phyloP scores from a whole-genome alignment of 345 rosid species.

The Dimocarpus longan region DNA sequence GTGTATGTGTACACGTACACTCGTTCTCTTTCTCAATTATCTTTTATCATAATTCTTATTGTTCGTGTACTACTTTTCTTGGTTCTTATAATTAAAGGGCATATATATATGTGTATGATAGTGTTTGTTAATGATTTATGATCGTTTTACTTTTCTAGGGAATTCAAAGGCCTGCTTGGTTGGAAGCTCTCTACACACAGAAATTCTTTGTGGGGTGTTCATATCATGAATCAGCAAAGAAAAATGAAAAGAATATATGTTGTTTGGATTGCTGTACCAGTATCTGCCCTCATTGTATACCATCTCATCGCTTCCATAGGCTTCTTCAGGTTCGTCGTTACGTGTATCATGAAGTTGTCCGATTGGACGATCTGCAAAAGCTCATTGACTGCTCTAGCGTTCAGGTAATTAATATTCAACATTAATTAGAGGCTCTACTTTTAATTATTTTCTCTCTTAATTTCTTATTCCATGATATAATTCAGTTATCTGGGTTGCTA shows the following conservation, averaged over 20 bases:
- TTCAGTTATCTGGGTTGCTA: neutral
- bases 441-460: neutral
- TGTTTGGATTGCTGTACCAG: conserved; percentile 93
- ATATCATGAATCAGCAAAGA: conserved; percentile 76
- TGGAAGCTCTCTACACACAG: conserved; percentile 81
- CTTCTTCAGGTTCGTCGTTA: conserved; percentile 97
- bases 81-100: neutral
- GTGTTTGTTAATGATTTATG: neutral
- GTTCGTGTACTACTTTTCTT: neutral
- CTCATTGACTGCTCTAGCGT: conserved; percentile 94
- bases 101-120: neutral
- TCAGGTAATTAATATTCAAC: conserved; percentile 48
- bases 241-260: conserved; percentile 90
- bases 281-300: conserved; percentile 91
- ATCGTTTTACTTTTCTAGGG: conserved; percentile 40
- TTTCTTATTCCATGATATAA: neutral
- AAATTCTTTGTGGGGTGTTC: conserved; percentile 81
- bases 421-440: neutral
- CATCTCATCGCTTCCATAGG: conserved; percentile 81
- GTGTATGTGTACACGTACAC: neutral
- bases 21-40: neutral
- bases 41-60: neutral
- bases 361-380: conserved; percentile 88
- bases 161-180: conserved; percentile 88
- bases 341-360: conserved; percentile 93